Base-by-base conservation (phyloP, 805 yeast species). In the Metschnikowia cerradonensis region DNA sequence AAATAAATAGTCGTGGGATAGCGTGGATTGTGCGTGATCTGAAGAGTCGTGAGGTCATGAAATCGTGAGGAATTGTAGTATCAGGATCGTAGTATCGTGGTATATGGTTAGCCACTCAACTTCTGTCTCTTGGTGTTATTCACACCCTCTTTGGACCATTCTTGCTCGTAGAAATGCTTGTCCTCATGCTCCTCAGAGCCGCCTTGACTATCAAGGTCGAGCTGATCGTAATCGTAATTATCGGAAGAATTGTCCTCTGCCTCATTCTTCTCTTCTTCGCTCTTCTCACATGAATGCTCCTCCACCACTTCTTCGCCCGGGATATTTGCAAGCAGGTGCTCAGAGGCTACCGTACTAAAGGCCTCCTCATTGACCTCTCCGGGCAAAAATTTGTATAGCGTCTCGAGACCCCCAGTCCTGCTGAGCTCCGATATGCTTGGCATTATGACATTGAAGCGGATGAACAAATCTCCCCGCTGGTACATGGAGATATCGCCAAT, bases 381-480 rank as follows among this genome's bases (percentile, higher is more conserved):
- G 13, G 60, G 61, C 26, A 70, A 56, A 8, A 67, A 52, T 8
- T 49, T 50, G 6, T 35, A 45, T 49, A 71, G 59, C 4, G 39
- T 30, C 4, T 36, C 41, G 17, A 71, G 60, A 43, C 62, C 67
- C 6, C 54, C 53, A 2, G 48, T 59, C 33, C 61, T 50, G n/a
- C 54, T 51, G 47, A 73, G 69, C 11, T 66, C 67, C 10, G 54
- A 48, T 20, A 70, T 39, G 10, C 60, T 45, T 1, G 78, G 78
- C 26, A 73, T 49, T 42, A 58, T 59, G 32, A 73, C 70, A 46
- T 68, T 70, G 59, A 73, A 73, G 48, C 67, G 71, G 34, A 73
- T 70, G 52, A 64, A 72, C 34, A 73, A 63, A 46, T 73, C 68
- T 0, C 78, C 78, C 35, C 66, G 58, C 30, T 54, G 50, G 45